Percentiles rank a stretch among this genome's conserved stretches.
Evolutionary conservation across 1,284 basidiomycete genomes (phyloP).

Genomic region (Cryptococcus depauperatus): DNA sequence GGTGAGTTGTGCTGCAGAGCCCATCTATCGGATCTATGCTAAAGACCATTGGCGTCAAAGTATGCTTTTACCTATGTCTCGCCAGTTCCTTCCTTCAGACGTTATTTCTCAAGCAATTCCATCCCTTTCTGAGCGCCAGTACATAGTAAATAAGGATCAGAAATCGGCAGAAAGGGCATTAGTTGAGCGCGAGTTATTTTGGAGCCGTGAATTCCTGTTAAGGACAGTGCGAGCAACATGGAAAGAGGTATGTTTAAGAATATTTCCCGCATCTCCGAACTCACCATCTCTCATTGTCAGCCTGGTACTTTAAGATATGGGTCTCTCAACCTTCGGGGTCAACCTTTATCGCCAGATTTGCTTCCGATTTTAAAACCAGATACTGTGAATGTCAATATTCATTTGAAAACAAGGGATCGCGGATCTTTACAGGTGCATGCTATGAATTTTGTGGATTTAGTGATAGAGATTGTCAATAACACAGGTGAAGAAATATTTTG

Average conservation of each 20-base stretch:
- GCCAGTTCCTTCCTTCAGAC: constrained; percentile 56
- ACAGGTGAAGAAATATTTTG: constrained; percentile 25
- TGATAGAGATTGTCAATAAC: constrained; percentile 53
- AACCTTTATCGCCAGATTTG: constrained; percentile 66
- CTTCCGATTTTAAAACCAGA: constrained; percentile 62
- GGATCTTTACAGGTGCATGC: constrained; percentile 47
- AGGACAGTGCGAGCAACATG: constrained; percentile 61
- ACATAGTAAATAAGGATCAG: constrained; percentile 70
- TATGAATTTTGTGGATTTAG: constrained; percentile 53
- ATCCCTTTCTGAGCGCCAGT: constrained; percentile 78
- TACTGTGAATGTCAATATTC: constrained; percentile 51
- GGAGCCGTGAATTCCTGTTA: constrained; percentile 84
- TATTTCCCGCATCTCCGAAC: not conserved
- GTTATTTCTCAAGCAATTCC: constrained; percentile 64
- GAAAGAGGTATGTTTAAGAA: constrained; percentile 59
- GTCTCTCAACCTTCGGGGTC: constrained; percentile 63
- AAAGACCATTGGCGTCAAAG: constrained; percentile 44
- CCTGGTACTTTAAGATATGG: constrained; percentile 66
- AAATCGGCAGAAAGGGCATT: constrained; percentile 56
- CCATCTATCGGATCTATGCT: no score
- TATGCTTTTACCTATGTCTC: constrained; percentile 69
- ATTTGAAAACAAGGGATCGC: constrained; percentile 31
- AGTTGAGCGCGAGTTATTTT: constrained; percentile 70
- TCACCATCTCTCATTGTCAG: constrained; percentile 44
- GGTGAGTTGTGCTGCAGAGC: constrained; percentile 46